Base-by-base conservation (phyloP, 2,329 filamentous ascomycete genomes). In the Pseudogymnoascus sp. region DNA sequence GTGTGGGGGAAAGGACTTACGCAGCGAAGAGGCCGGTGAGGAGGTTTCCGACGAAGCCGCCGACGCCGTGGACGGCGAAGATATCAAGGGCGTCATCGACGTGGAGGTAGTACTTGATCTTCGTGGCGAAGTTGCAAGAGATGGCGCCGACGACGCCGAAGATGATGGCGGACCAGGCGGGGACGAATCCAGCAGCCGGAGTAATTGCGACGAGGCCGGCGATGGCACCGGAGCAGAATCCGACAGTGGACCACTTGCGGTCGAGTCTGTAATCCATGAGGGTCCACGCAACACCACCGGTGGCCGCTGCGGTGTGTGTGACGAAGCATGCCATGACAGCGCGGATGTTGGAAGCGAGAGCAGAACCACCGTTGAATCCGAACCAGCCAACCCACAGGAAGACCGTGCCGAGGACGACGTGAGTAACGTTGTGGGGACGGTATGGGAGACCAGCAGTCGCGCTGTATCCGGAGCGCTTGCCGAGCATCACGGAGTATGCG, bases 351-450 rank as follows among this genome's bases (percentile, higher is more conserved):
- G 91, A 91, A 60, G 87, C 82, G 63, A 95, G 80, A 13, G 91
- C 92, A 14, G 89, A 92, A 68, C 92, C 92, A 61, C 90, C 91
- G 71, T 96, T 96, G 85, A 96, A 96, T 60, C 92, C 92, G 72
- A 96, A 96, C 92, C 92, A 96, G 63, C 92, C 92, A 14, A 96
- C 90, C 92, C 92, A 96, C 14, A 96, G 86, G 78, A 96, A 96
- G 57, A 96, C 91, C 2, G 92, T 96, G 31, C 92, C 92, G 64
- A 96, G 89, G 62, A 96, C 91, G 69, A 96, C 92, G 75, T 96
- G 90, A 3, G 92, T 95, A 57, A 96, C 91, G 71, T 96, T 96
- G 79, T 96, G 92, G 8, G 92, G 92, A 61, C 92, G 89, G 77
- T 93, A 96, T 79, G 96, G 96, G 71, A 96, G 81, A 75, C 93